Conservation (phyloP, 768 basidiomycete species). For the Lactarius vividus region DNA sequence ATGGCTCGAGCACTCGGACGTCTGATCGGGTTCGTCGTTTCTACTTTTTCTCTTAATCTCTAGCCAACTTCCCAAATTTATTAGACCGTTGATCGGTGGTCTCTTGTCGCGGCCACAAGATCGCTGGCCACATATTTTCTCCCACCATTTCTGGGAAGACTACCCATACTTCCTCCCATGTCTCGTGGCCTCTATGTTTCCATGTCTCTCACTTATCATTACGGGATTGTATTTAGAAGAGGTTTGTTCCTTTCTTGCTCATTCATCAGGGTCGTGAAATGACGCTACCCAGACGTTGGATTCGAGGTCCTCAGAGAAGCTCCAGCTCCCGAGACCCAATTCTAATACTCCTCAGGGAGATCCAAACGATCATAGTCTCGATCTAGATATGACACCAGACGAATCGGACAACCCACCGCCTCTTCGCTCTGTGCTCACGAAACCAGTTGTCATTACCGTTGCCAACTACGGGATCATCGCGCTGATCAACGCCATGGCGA, state of each 20-base stretch:
- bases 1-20: background rate
- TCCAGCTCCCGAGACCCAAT: background rate
- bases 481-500: too few relatives aligned
- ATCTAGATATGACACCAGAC: background rate
- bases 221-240: background rate
- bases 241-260: background rate
- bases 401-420: background rate
- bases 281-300: background rate
- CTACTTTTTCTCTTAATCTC: background rate
- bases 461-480: too few relatives aligned
- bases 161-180: background rate
- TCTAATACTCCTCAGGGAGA: background rate
- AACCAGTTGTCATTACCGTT: too few relatives aligned
- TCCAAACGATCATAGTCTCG: background rate
- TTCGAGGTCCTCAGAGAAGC: background rate
- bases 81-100: background rate
- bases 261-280: background rate
- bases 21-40: background rate
- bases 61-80: background rate
- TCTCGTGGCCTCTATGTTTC: background rate
- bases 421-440: background rate
- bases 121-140: background rate
- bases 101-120: background rate
- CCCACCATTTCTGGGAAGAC: background rate
- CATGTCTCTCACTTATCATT: background rate